Base-by-base conservation (phyloP, 306 rosid genomes). In the Fagus crenata region DNA sequence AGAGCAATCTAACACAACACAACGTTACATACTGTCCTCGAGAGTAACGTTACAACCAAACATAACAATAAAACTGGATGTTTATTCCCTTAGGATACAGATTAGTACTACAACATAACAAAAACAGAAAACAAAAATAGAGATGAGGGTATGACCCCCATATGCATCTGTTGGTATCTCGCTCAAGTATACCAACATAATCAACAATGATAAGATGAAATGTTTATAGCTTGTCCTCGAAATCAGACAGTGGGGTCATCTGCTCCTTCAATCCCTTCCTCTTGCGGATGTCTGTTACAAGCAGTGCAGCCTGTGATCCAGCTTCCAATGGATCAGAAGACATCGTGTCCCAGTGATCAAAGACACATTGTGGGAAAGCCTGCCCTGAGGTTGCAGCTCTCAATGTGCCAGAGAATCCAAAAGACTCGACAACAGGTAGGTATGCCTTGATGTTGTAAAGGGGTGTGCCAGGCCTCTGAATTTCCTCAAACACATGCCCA, bases 301-400 rank as follows among this genome's bases (percentile, higher is more conserved):
- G 86, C 5, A 7, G 33, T 0, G 92, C 2, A 49, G 99, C 97
- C 43, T 90, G 96, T 9, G 99, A 83, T 0, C 93, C 93, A 43
- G 89, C 0, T 64, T 95, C 99, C 84, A 90, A 72, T 37, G 97
- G 99, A 70, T 95, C 97, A 0, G 97, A 92, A 0, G 85, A 32
- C 97, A 95, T 92, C 93, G 82, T 89, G 11, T 95, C 97, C 98
- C 97, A 94, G 67, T 94, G 98, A 78, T 94, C 98, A 18, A 94
- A 94, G 41, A 94, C 96, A 72, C 90, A 92, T 53, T 92, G 97
- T 0, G 97, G 97, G 91, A 94, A 94, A 5, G 98, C 98, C 81
- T 94, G 98, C 0, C 98, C 98, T 0, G 98, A 92, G 67, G 98
- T 94, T 18, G 98, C 78, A 65, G 97, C 98, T 77, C 98, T 92